phyloP scores from a whole-genome alignment of 805 yeast genomes.

The Sugiyamaella lignohabitans region DNA sequence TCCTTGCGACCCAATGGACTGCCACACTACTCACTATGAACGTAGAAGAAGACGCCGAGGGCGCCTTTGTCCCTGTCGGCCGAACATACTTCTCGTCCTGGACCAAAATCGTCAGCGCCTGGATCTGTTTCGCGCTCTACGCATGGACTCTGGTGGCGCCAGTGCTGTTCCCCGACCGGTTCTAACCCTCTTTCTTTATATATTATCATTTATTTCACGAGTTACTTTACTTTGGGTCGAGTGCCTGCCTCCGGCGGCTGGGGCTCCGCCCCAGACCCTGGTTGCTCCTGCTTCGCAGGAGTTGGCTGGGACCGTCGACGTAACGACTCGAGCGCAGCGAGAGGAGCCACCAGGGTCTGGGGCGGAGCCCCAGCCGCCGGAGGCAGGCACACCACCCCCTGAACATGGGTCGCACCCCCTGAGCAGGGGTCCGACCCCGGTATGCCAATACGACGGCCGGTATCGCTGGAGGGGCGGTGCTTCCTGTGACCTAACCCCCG shows the following conservation, averaged over 20 bases:
- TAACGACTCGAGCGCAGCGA: no score
- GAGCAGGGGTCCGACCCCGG: no score
- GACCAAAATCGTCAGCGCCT: constrained; percentile 87
- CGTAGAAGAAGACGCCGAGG: constrained; percentile 74
- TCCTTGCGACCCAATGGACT: constrained; percentile 94
- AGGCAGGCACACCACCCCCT: no score
- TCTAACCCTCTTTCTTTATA: constrained; percentile 27
- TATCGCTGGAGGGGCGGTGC: no score
- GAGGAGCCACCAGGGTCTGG: no score
- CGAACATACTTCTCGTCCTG: constrained; percentile 92
- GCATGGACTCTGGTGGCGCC: constrained; percentile 94
- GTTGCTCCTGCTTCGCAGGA: background rate
- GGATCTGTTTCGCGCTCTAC: constrained; percentile 83
- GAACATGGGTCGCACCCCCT: no score
- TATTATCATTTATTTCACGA: background rate
- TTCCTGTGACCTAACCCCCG: no score
- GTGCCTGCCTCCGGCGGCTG: background rate
- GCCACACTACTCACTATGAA: constrained; percentile 90
- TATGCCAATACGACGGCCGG: no score
- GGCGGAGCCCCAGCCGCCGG: no score
- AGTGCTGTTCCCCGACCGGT: constrained; percentile 81
- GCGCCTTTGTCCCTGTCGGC: constrained; percentile 94
- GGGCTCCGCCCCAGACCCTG: background rate
- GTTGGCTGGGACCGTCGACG: no score
- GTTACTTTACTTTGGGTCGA: no score